These are phyloP conservation scores for Penicillium coprophilum DNA, from an alignment of 495 filamentous ascomycete species.

Conservation along the genomic window DNA sequence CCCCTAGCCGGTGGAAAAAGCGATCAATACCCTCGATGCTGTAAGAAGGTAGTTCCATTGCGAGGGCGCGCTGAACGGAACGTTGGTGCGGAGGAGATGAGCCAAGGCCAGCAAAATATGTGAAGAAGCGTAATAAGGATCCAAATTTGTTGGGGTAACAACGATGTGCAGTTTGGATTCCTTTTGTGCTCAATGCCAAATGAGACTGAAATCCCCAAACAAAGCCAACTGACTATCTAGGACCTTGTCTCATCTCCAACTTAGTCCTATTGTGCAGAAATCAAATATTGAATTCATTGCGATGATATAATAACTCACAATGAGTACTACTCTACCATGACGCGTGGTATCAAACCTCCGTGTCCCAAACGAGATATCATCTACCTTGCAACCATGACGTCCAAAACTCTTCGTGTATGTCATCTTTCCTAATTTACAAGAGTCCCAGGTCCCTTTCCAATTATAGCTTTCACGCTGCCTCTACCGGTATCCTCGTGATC, in stretches of 20 bases:
- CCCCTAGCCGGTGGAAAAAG: neutral
- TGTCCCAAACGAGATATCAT: neutral
- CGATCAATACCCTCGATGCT: neutral
- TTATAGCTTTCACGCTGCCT: neutral
- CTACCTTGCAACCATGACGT: neutral
- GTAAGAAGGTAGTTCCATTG: neutral
- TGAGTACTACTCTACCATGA: neutral
- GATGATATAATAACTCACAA: neutral
- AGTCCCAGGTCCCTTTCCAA: neutral
- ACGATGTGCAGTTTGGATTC: neutral
- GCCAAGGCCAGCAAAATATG: neutral
- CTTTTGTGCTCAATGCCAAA: neutral
- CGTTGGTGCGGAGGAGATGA: neutral
- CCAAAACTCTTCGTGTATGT: neutral
- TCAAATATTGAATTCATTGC: neutral
- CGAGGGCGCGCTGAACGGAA: neutral
- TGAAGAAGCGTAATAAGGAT: neutral
- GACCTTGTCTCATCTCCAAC: neutral
- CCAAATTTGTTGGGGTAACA: neutral
- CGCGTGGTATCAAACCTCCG: neutral
- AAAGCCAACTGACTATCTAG: neutral
- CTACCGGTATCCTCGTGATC: neutral
- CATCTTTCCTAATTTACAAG: neutral
- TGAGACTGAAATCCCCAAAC: neutral
- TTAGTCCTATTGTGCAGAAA: neutral